These are phyloP conservation scores for Syncephalastrum sp. DNA, from an alignment of 371 early-diverging fungal genomes.

Conservation along the genomic window DNA sequence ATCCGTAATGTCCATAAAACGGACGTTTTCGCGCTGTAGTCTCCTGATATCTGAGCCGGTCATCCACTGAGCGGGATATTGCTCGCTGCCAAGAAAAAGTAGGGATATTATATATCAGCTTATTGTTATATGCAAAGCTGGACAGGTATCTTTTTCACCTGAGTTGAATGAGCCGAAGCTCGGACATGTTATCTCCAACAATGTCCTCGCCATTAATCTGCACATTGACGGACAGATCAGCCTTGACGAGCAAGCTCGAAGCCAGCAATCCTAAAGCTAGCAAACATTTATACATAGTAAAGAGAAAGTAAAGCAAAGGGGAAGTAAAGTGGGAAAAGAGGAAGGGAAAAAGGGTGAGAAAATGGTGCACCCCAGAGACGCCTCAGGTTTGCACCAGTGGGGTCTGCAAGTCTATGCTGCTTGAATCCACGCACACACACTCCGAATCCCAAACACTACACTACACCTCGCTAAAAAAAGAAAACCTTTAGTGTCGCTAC, in stretches of 20 bases:
- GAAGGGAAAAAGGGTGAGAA: no score
- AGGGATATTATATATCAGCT: not conserved
- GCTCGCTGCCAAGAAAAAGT: not conserved
- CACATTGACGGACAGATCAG: conserved; percentile 2
- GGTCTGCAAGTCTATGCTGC: no score
- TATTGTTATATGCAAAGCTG: not conserved
- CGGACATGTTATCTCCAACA: not conserved
- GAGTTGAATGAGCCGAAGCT: conserved; percentile 7
- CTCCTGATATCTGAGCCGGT: conserved; percentile 60
- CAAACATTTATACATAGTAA: conserved; percentile 4
- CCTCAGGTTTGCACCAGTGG: no score
- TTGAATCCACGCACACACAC: no score
- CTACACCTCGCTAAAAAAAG: no score
- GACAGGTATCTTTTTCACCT: not conserved
- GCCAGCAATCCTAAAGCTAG: not conserved
- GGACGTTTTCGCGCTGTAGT: conserved; percentile 63
- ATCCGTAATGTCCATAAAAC: conserved; percentile 92
- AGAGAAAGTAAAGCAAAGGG: conserved; percentile 9
- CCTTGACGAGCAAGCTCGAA: not conserved
- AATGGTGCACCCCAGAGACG: no score
- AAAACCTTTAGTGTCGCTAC: no score
- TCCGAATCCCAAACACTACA: no score
- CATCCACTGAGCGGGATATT: conserved; percentile 52
- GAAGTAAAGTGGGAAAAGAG: conserved; percentile 3
- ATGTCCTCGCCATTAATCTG: conserved; percentile 1